A percentile compares a stretch with the other conserved stretches of the same genome.
phyloP scores from a whole-genome alignment of 75 land plant species.

The Pinus tabuliformis region DNA sequence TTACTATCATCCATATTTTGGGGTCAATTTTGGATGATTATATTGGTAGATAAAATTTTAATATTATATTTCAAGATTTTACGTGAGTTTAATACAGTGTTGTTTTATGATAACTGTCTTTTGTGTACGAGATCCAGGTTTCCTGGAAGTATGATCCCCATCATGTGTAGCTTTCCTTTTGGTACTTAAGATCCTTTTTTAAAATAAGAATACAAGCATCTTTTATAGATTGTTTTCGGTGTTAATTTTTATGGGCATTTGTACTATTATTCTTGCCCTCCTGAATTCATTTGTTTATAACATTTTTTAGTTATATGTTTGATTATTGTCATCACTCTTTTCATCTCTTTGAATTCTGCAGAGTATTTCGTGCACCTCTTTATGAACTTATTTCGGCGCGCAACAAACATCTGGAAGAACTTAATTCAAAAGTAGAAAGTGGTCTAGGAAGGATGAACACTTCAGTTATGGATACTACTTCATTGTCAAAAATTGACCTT shows the following conservation, averaged over 20 bases:
- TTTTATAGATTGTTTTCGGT: neutral
- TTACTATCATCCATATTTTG: neutral
- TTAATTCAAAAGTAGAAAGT: slow-evolving; percentile 5
- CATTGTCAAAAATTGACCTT: neutral
- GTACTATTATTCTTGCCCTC: neutral
- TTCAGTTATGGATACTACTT: neutral
- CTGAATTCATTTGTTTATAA: neutral
- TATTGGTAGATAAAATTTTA: neutral
- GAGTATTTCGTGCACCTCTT: slow-evolving; percentile 39
- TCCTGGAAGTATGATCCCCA: neutral
- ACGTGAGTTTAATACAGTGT: neutral
- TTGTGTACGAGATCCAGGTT: neutral
- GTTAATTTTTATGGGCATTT: neutral
- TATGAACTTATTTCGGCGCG: slow-evolving; percentile 18
- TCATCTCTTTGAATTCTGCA: slow-evolving; percentile 11
- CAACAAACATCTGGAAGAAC: neutral
- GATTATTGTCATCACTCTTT: neutral
- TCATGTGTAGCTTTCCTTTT: neutral
- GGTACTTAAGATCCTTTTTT: too few relatives aligned
- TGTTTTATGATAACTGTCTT: neutral
- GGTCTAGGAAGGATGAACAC: neutral
- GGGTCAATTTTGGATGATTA: neutral
- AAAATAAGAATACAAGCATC: too few relatives aligned
- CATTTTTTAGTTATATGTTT: neutral
- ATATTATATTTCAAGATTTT: slow-evolving; percentile 4